Percentiles rank a stretch among this genome's conserved stretches.
Conservation (phyloP, 2,329 filamentous ascomycete species). For the Talaromyces sp. region DNA sequence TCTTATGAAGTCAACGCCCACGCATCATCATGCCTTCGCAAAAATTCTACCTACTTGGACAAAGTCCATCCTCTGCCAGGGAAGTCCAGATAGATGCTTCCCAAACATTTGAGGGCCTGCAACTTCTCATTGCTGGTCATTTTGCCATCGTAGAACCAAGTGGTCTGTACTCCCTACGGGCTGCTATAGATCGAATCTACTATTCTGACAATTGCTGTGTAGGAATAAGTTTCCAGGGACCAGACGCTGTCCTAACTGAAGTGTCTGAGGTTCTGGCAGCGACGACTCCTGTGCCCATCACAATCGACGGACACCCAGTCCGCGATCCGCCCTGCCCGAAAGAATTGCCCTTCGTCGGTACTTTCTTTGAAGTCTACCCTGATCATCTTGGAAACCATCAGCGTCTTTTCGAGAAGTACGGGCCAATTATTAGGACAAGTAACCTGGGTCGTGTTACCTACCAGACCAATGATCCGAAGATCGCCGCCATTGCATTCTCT, state of each 20-base stretch:
- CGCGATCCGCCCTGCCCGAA: slow-evolving; percentile 26
- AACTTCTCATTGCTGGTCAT: not conserved
- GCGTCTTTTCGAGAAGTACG: slow-evolving; percentile 53
- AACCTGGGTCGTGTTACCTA: slow-evolving; percentile 44
- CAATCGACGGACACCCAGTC: not conserved
- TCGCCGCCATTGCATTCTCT: slow-evolving; percentile 50
- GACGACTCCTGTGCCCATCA: not conserved
- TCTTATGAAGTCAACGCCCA: no score
- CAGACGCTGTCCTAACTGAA: not conserved
- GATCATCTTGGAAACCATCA: slow-evolving; percentile 59
- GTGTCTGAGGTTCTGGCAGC: not conserved
- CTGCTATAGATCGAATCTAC: no score
- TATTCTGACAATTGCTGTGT: no score
- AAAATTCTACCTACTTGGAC: not conserved
- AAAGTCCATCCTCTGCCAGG: not conserved
- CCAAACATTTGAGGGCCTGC: not conserved
- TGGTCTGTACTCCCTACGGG: no score
- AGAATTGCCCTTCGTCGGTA: slow-evolving; percentile 45
- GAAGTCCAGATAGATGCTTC: not conserved
- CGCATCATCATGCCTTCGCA: not conserved
- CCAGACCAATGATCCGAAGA: slow-evolving; percentile 42
- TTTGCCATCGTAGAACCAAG: not conserved
- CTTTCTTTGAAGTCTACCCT: slow-evolving; percentile 55
- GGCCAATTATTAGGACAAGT: slow-evolving; percentile 51
- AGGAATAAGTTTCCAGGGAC: no score